Evolutionary conservation across 1,284 basidiomycete genomes (phyloP).

Genomic region (Takashimella koratensis): DNA sequence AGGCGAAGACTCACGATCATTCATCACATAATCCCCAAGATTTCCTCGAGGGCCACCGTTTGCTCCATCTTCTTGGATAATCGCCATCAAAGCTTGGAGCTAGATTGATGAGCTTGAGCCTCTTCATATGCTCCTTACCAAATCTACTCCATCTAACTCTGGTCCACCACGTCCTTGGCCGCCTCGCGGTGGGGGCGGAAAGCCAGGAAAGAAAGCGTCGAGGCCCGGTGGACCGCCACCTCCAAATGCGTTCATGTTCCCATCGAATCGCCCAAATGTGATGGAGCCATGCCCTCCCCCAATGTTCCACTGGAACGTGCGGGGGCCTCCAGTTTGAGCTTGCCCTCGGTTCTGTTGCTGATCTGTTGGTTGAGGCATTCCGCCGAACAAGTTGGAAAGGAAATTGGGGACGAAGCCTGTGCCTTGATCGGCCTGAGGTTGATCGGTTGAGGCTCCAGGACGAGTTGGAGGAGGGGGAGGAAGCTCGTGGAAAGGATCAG

Average conservation of each 20-base stretch:
- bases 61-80: conserved; percentile 26
- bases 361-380: not conserved
- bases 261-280: not conserved
- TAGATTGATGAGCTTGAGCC: conserved; percentile 1
- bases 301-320: conserved; percentile 5
- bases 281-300: conserved; percentile 9
- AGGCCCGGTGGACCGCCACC: not conserved
- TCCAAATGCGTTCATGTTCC: not conserved
- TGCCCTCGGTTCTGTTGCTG: conserved; percentile 3
- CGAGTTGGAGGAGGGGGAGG: conserved; percentile 35
- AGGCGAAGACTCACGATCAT: conserved; percentile 26
- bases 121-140: conserved; percentile 17
- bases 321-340: conserved; percentile 10
- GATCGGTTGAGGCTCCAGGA: conserved; percentile 10
- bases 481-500: conserved; percentile 40
- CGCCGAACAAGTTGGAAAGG: conserved; percentile 11
- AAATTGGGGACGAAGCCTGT: conserved; percentile 6
- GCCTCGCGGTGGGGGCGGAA: conserved; percentile 11
- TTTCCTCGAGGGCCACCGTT: conserved; percentile 23
- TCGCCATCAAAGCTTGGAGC: conserved; percentile 31
- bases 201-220: conserved; percentile 31
- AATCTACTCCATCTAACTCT: conserved; percentile 17
- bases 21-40: conserved; percentile 46
- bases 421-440: not conserved
- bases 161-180: not conserved